Evolutionary conservation across 306 rosid species (phyloP).

Genomic region (Hippophae rhamnoides): DNA sequence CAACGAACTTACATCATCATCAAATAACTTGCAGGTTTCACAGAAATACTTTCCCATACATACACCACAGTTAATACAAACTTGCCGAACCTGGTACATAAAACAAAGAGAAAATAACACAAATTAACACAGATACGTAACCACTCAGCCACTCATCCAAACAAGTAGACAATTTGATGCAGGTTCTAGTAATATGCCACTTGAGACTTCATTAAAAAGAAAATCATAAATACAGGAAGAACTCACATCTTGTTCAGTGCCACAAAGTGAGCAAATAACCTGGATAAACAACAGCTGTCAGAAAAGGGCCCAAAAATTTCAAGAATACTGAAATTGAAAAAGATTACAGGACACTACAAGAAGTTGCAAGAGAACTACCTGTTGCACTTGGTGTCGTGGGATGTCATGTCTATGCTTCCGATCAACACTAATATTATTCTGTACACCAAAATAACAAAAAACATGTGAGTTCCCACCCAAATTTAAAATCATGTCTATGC

Average conservation of each 20-base stretch:
- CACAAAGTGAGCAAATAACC: conserved; percentile 80
- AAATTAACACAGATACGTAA: not conserved
- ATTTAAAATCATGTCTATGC: conserved; percentile 9
- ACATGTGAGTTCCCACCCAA: not conserved
- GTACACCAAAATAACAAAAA: conserved; percentile 8
- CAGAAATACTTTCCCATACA: conserved; percentile 84
- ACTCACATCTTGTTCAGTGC: conserved; percentile 78
- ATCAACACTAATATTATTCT: conserved; percentile 59
- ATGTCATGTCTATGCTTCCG: conserved; percentile 63
- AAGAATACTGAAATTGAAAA: not conserved
- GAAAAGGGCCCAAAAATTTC: conserved; percentile 1
- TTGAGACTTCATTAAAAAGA: not conserved
- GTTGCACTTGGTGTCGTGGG: conserved; percentile 61
- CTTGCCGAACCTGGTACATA: conserved; percentile 60
- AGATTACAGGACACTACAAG: not conserved
- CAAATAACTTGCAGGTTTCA: conserved; percentile 67
- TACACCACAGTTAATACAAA: conserved; percentile 72
- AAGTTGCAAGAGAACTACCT: conserved; percentile 23
- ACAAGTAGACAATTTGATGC: too few species aligned
- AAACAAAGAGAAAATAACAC: conserved; percentile 18
- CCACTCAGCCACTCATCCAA: too few species aligned
- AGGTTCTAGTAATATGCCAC: not conserved
- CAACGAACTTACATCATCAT: conserved; percentile 62
- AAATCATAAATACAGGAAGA: not conserved
- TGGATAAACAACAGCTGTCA: conserved; percentile 23